These are phyloP conservation scores for Backusella tarrabulga DNA, from an alignment of 192 early-diverging fungal genomes.

Conservation along the genomic window DNA sequence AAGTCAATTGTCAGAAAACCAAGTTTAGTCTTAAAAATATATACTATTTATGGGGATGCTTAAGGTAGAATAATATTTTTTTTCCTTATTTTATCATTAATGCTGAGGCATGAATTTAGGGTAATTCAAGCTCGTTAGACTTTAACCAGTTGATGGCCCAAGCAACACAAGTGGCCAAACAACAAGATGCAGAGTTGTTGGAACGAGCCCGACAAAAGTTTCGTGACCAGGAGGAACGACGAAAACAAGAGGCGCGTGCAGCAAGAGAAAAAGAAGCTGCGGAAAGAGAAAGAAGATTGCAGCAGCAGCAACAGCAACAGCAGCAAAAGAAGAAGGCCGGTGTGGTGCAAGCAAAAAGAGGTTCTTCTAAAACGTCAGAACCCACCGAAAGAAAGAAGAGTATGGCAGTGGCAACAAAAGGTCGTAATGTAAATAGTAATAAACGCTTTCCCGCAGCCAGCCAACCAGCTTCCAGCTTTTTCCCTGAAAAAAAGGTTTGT, in stretches of 20 bases:
- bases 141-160: slow-evolving; percentile 23
- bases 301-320: not conserved
- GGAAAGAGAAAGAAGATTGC: not conserved
- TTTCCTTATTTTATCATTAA: not conserved
- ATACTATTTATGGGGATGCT: slow-evolving; percentile 1
- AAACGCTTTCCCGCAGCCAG: not conserved
- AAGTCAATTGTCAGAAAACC: not conserved
- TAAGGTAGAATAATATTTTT: not conserved
- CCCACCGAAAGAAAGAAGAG: not conserved
- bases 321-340: not conserved
- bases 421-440: slow-evolving; percentile 6
- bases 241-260: not conserved
- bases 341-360: not conserved
- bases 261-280: not conserved
- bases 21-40: not conserved
- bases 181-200: slow-evolving; percentile 16
- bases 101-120: not conserved
- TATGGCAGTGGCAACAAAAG: not conserved
- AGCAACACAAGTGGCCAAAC: slow-evolving; percentile 19
- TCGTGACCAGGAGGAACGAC: slow-evolving; percentile 8
- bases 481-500: slow-evolving; percentile 15
- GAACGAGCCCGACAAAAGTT: slow-evolving; percentile 16
- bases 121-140: slow-evolving; percentile 1
- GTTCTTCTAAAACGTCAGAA: not conserved
- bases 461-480: not conserved